Evolutionary conservation across 495 filamentous ascomycete species (phyloP).

Genomic region (Aspergillus wentii): DNA sequence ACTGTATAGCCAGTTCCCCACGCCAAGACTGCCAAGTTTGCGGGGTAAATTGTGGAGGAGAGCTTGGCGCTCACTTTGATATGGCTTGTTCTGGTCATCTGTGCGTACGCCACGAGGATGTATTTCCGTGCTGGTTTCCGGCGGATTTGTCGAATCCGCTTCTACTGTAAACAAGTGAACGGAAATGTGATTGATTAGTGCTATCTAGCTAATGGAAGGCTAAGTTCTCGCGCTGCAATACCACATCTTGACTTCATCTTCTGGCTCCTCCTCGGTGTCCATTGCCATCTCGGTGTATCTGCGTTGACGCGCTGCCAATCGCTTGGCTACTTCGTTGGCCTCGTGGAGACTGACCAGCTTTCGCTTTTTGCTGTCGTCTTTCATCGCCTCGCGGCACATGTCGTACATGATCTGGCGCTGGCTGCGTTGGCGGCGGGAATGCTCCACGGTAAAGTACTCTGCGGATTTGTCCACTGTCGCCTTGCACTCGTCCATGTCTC

Average conservation of each 20-base stretch:
- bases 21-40: no score
- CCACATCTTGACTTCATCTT: conserved; percentile 4
- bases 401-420: conserved; percentile 14
- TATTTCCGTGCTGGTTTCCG: no score
- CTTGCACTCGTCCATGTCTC: neutral
- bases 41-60: no score
- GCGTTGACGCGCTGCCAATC: conserved; percentile 46
- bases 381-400: conserved; percentile 16
- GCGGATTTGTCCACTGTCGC: conserved; percentile 6
- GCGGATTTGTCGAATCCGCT: no score
- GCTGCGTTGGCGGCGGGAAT: conserved; percentile 1
- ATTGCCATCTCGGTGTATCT: conserved; percentile 1
- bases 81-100: no score
- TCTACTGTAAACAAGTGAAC: no score
- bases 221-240: neutral
- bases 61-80: no score
- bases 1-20: no score
- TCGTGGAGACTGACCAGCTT: conserved; percentile 63
- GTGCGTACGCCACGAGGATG: no score
- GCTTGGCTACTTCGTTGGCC: conserved; percentile 67
- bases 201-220: no score
- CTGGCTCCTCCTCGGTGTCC: neutral
- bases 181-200: no score
- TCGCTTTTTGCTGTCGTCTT: conserved; percentile 35
- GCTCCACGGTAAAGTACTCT: conserved; percentile 16